Conservation (phyloP, 2,329 filamentous ascomycete species). For the Colletotrichum costaricense region DNA sequence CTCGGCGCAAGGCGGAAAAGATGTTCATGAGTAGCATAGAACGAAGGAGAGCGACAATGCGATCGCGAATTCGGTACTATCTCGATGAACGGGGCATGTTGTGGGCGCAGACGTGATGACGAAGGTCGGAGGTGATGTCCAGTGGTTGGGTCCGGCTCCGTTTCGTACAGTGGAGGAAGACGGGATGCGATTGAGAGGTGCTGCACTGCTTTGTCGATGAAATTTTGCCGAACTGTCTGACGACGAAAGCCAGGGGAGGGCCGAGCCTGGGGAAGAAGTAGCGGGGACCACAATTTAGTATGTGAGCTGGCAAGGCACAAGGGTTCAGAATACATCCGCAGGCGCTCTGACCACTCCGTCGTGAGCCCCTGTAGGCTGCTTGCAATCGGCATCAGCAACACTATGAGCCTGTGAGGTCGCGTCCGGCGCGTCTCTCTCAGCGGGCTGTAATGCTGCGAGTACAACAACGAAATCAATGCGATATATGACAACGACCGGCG, state of each 20-base stretch:
- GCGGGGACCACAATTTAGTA: constrained; percentile 35
- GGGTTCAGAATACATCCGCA: neutral
- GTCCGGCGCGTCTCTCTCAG: constrained; percentile 33
- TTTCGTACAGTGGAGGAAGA: constrained; percentile 30
- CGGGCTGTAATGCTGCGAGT: constrained; percentile 3
- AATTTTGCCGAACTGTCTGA: constrained; percentile 48
- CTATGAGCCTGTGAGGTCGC: constrained; percentile 33
- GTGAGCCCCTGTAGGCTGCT: constrained; percentile 13
- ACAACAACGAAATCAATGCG: constrained; percentile 15
- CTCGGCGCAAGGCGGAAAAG: constrained; percentile 56
- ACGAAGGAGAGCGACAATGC: constrained; percentile 49
- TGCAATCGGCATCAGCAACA: constrained; percentile 19
- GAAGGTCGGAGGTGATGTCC: constrained; percentile 38
- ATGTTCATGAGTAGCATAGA: constrained; percentile 57
- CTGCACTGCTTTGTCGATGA: constrained; percentile 40
- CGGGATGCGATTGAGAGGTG: constrained; percentile 30
- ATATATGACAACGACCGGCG: neutral
- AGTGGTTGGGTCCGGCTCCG: constrained; percentile 37
- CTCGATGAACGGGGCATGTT: constrained; percentile 58
- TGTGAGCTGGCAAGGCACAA: neutral
- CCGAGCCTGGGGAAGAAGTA: constrained; percentile 40
- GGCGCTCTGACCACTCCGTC: constrained; percentile 20
- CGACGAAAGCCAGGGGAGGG: constrained; percentile 34
- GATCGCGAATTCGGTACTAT: constrained; percentile 53
- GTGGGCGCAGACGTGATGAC: constrained; percentile 54